Evolutionary conservation across 768 basidiomycete genomes (phyloP).

Genomic region (Holtermannia corniformis): DNA sequence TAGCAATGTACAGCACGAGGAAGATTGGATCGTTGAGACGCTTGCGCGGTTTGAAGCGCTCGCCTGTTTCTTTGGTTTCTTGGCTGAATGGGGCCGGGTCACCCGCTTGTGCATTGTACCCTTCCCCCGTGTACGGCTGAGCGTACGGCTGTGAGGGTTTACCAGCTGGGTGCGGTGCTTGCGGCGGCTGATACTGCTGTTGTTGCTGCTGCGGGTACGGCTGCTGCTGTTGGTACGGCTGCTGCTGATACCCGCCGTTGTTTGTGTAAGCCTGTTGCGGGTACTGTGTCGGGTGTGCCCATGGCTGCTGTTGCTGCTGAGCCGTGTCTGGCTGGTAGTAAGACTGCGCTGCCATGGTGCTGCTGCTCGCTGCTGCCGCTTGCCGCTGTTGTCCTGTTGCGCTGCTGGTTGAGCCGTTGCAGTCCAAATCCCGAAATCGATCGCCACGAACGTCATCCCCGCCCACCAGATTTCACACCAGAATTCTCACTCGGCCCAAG

Average conservation of each 20-base stretch:
- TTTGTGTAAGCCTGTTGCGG: background rate
- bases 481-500: too few species aligned
- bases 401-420: background rate
- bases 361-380: too few species aligned
- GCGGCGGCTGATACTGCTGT: conserved; percentile 4
- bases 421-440: background rate
- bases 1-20: conserved; percentile 60
- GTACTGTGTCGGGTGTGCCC: background rate
- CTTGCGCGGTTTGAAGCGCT: conserved; percentile 48
- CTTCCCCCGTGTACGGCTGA: background rate
- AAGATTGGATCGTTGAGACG: conserved; percentile 64
- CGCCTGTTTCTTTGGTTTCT: conserved; percentile 33
- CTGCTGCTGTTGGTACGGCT: conserved; percentile 7
- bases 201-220: conserved; percentile 4
- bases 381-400: background rate
- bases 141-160: conserved; percentile 34
- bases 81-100: conserved; percentile 33
- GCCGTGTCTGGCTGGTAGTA: background rate
- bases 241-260: conserved; percentile 1
- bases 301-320: background rate
- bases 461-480: background rate
- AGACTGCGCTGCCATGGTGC: background rate
- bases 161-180: conserved; percentile 18
- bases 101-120: conserved; percentile 3
- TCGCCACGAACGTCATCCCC: background rate